Conservation (phyloP, 2,329 filamentous ascomycete species). For the Aureobasidium sp. region DNA sequence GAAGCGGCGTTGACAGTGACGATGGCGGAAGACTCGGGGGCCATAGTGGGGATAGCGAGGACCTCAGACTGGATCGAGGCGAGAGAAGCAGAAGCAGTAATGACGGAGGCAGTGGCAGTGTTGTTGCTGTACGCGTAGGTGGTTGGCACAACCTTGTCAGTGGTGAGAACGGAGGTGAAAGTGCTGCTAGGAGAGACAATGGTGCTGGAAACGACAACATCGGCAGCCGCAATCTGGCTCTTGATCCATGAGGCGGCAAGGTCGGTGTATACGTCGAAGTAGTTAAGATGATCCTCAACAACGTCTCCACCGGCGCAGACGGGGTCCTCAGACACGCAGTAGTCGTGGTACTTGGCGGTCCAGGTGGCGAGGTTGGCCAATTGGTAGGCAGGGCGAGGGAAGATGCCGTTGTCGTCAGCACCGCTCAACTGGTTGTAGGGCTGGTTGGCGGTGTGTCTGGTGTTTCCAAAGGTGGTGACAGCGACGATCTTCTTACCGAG, state of each 20-base stretch:
- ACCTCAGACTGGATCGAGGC: neutral
- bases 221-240: conserved; percentile 16
- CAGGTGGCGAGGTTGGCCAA: conserved; percentile 16
- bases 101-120: neutral
- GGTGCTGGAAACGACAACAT: conserved; percentile 13
- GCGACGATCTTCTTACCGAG: conserved; percentile 16
- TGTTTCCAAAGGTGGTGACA: conserved; percentile 17
- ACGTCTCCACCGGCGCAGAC: conserved; percentile 32
- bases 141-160: conserved; percentile 10
- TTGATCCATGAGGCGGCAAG: conserved; percentile 24
- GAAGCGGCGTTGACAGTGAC: conserved; percentile 3
- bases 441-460: conserved; percentile 16
- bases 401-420: conserved; percentile 15
- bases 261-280: conserved; percentile 27
- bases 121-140: conserved; percentile 7
- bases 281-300: conserved; percentile 29
- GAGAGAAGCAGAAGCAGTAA: neutral
- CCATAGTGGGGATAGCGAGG: neutral
- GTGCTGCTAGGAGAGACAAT: conserved; percentile 14
- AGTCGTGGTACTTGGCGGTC: conserved; percentile 27
- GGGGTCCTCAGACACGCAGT: conserved; percentile 32
- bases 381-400: conserved; percentile 14
- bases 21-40: neutral
- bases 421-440: conserved; percentile 18
- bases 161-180: conserved; percentile 11